Base-by-base conservation (phyloP, 495 filamentous ascomycete genomes). In the Hypoxylon rickii region DNA sequence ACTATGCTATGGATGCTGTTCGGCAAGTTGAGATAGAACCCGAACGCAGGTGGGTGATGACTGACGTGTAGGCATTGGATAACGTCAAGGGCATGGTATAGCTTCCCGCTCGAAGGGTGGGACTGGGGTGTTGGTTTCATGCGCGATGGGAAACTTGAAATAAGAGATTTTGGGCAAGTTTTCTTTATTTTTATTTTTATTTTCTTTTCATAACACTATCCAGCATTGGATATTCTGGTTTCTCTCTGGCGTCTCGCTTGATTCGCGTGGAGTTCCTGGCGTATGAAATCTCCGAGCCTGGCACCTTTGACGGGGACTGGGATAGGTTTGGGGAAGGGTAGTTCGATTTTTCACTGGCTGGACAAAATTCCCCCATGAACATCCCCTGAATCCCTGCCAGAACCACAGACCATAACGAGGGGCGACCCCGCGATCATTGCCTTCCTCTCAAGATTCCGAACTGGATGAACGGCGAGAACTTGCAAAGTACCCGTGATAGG, bases 271-370 rank as follows among this genome's bases (percentile, higher is more conserved):
- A 63, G 39, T 42, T 42, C 34, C 44, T 54, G 44, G 53, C 38
- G 53, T 48, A 50, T 57, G 59, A 58, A 63, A 63, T 58, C 44
- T 63, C 59, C 59, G 59, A 61, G 43, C 22, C 49, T 58, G 53
- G 15, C 24, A 58, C 53, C 59, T 45, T 44, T 54, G 13, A 36
- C 52, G 53, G 59, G 53, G 53, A 63, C 37, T 44, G 48, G 53
- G 39, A 34, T 19, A 54, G 49, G 52, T 57, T 63, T 54, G 39
- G 53, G 53, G 48, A 58, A 63, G 18, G 53, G 38, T 26, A 49
- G 43, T 15, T 63, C 58, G 21, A 44, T 50, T 58, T 57, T 40
- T 62, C 52, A 58, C 53, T 58, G 53, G 59, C 53, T 54, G 49
- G 36, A 53, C 18, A 58, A 20, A 47, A 58, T 24, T 58, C 53